Evolutionary conservation across 148 eudicot species (phyloP), one percentile per base, ranked within the genome.

Genomic region (Nyssa sinensis): DNA sequence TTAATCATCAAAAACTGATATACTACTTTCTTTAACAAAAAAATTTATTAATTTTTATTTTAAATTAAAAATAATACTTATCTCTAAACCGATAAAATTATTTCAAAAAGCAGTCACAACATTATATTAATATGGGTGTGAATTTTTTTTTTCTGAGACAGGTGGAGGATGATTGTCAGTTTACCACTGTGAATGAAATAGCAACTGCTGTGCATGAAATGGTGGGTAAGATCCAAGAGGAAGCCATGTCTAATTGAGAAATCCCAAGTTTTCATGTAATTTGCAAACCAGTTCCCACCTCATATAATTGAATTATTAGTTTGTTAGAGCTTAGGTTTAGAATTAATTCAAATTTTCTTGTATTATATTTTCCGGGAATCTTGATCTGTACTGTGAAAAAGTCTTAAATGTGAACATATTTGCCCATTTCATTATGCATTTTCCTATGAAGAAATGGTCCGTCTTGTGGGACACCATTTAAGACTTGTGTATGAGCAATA

Each of bases 151-250:
- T 41, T 7, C 12, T 33, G 37, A 24, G 65, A 71, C 78, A 86
- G 90, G 82, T 84, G 27, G 92, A 84, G 60, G 86, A 84, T 51
- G 82, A 78, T 13, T 86, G 88, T 65, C 84, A 81, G 44, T 71
- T 86, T 44, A 80, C 61, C 66, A 80, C 89, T 8, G 84, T 77
- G 51, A 74, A 82, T 74, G 89, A 84, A 28, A 81, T 88, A 17
- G 88, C 88, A 11, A 75, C 74, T 1, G 70, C 84, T 37, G 80
- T 86, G 23, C 82, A 86, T 72, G 75, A 86, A 53, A 73, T 86
- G 81, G 61, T 88, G 73, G 70, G 32, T 16, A 75, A 69, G 63
- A 84, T 86, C 39, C 82, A 79, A 69, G 63, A 74, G 41, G 78
- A 84, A 31, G 74, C 71, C 21, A 62, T 64, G 16, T 75, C 74